Conservation (phyloP, 345 rosid species). For the Eutrema heterophyllum region DNA sequence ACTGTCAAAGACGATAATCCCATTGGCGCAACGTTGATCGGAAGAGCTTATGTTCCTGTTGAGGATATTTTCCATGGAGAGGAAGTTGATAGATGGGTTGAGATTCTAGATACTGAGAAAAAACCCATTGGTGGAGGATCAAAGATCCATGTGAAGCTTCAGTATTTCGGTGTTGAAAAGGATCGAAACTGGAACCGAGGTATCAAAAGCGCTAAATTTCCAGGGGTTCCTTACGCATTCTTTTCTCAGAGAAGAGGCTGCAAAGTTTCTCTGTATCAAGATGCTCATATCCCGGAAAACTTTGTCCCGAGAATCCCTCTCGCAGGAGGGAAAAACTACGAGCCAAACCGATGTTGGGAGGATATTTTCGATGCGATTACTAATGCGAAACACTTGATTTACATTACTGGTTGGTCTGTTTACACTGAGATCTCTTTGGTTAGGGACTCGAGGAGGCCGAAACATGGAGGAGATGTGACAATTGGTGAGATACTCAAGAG, state of each 20-base stretch:
- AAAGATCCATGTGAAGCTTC: conserved; percentile 90
- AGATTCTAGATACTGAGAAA: conserved; percentile 61
- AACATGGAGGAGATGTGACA: conserved; percentile 80
- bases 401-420: conserved; percentile 98
- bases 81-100: conserved; percentile 89
- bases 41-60: conserved; percentile 80
- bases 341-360: conserved; percentile 97
- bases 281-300: conserved; percentile 84
- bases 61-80: conserved; percentile 65
- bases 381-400: conserved; percentile 82
- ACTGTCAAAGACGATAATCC: conserved; percentile 89
- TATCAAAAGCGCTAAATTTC: conserved; percentile 61
- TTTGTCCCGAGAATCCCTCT: conserved; percentile 88
- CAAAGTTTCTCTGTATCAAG: conserved; percentile 86
- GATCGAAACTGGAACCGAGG: conserved; percentile 70
- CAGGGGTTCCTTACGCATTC: conserved; percentile 94
- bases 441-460: conserved; percentile 92
- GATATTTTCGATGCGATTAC: conserved; percentile 85
- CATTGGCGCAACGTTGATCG: conserved; percentile 84
- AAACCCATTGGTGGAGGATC: conserved; percentile 56
- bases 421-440: conserved; percentile 80
- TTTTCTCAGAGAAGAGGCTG: conserved; percentile 84
- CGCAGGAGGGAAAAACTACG: conserved; percentile 75
- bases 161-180: conserved; percentile 62
- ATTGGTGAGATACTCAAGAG: conserved; percentile 87